phyloP scores from a whole-genome alignment of 2,329 filamentous ascomycete genomes.

The Aureobasidium leucospermi region DNA sequence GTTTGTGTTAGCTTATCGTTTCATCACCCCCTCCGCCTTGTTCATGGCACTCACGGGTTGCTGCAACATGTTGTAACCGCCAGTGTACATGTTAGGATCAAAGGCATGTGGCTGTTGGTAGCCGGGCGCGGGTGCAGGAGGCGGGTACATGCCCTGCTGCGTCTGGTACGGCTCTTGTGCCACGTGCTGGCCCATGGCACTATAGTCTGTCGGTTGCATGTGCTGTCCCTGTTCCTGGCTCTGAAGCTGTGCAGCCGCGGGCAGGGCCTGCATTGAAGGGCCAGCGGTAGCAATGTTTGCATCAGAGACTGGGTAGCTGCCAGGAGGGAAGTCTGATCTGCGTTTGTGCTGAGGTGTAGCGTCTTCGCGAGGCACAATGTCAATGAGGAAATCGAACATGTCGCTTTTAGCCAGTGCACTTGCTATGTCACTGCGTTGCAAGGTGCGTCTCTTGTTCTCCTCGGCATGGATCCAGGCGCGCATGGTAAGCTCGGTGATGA shows the following conservation, averaged over 20 bases:
- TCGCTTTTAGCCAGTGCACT: constrained; percentile 93
- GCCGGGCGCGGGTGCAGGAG: constrained; percentile 67
- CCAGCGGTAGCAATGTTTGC: constrained; percentile 37
- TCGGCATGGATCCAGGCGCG: constrained; percentile 98
- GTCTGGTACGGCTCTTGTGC: constrained; percentile 55
- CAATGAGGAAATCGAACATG: constrained; percentile 99
- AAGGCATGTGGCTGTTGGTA: constrained; percentile 73
- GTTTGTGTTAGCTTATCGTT: not conserved
- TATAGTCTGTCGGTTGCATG: constrained; percentile 24
- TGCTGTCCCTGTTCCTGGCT: constrained; percentile 23
- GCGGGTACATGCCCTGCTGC: constrained; percentile 72
- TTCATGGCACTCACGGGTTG: constrained; percentile 59
- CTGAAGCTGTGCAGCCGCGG: constrained; percentile 22
- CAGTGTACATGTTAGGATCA: constrained; percentile 67
- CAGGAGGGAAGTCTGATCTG: constrained; percentile 30
- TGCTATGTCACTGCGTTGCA: constrained; percentile 94
- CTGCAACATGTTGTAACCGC: constrained; percentile 69
- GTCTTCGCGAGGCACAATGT: constrained; percentile 95
- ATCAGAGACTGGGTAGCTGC: constrained; percentile 44
- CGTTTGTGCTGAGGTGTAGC: constrained; percentile 79
- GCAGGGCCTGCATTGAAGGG: constrained; percentile 26
- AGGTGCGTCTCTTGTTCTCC: constrained; percentile 92
- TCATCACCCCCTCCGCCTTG: not conserved
- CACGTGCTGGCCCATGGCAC: constrained; percentile 27
- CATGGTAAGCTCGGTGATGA: constrained; percentile 98